Evolutionary conservation across 805 yeast species (phyloP).

Genomic region (Saturnispora besseyi): DNA sequence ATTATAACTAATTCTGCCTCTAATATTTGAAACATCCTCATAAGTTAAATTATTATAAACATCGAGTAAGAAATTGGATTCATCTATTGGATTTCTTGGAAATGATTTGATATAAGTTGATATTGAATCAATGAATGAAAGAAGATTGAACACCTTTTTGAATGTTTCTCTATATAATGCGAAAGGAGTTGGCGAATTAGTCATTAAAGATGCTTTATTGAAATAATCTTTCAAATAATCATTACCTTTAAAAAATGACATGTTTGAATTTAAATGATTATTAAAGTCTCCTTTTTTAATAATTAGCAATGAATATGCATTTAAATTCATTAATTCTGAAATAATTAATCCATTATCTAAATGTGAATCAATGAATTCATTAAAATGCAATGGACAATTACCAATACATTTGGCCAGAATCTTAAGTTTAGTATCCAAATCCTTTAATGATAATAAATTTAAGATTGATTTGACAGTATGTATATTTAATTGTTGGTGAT

Average conservation of each 20-base stretch:
- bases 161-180: neutral
- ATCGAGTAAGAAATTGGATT: neutral
- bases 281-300: neutral
- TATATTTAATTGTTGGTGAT: neutral
- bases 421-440: conserved; percentile 3
- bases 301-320: neutral
- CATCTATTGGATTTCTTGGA: neutral
- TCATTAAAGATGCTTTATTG: neutral
- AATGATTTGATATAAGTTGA: neutral
- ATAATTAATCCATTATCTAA: conserved; percentile 1
- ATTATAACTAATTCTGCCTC: neutral
- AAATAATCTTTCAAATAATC: neutral
- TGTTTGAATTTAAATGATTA: neutral
- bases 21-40: neutral
- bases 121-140: conserved; percentile 7
- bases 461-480: neutral
- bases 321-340: conserved; percentile 3
- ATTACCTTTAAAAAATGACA: neutral
- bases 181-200: neutral
- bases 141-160: conserved; percentile 3
- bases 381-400: neutral
- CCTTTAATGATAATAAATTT: neutral
- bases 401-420: neutral
- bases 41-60: neutral
- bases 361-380: neutral